Evolutionary conservation across 805 yeast species (phyloP).

Genomic region (Metschnikowia matae): DNA sequence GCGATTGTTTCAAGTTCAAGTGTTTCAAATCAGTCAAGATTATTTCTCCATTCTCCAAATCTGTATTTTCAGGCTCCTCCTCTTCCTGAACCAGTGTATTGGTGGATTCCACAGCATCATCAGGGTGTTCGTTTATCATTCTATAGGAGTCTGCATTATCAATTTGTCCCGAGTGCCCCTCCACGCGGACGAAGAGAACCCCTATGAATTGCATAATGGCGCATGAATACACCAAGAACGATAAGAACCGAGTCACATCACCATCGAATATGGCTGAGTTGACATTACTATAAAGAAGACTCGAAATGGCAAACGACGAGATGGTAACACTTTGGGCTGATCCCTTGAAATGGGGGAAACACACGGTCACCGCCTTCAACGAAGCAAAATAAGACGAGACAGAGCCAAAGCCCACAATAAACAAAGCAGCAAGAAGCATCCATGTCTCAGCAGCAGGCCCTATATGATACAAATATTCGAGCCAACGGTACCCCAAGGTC

Average conservation of each 20-base stretch:
- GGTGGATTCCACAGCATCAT: not conserved
- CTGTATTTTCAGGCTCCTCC: not conserved
- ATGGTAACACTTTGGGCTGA: slow-evolving; percentile 35
- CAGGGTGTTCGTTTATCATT: not conserved
- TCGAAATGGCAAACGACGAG: slow-evolving; percentile 35
- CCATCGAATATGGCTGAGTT: slow-evolving; percentile 20
- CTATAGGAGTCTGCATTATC: not conserved
- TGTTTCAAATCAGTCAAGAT: slow-evolving; percentile 13
- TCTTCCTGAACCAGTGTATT: not conserved
- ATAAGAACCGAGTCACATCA: slow-evolving; percentile 22
- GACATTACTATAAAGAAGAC: slow-evolving; percentile 24
- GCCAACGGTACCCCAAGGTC: slow-evolving; percentile 27
- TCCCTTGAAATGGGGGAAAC: slow-evolving; percentile 31
- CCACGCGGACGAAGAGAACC: slow-evolving; percentile 28
- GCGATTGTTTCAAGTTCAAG: slow-evolving; percentile 18
- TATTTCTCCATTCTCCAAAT: not conserved
- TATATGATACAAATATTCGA: slow-evolving; percentile 19
- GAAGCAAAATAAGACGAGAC: slow-evolving; percentile 32
- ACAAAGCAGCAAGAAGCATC: slow-evolving; percentile 25
- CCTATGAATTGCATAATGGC: slow-evolving; percentile 26
- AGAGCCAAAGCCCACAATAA: slow-evolving; percentile 31
- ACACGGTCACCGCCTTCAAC: slow-evolving; percentile 31
- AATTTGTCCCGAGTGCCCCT: slow-evolving; percentile 18
- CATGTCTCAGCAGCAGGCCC: slow-evolving; percentile 18
- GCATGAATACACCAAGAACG: slow-evolving; percentile 22